These are phyloP conservation scores for Candida sojae DNA, from an alignment of 1,139 yeast genomes.

Conservation along the genomic window DNA sequence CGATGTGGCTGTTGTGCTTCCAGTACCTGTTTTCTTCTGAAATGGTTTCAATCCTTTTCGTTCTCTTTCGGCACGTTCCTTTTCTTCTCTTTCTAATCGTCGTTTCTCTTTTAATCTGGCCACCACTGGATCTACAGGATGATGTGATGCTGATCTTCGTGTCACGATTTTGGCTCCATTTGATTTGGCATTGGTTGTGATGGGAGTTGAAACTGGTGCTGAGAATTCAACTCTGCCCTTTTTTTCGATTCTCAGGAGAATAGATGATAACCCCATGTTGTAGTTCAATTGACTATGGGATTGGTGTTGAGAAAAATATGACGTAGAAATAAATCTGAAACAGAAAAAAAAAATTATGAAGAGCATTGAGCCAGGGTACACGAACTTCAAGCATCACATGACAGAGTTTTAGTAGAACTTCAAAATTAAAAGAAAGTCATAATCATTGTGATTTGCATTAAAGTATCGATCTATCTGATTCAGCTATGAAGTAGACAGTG, in stretches of 20 bases:
- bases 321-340: background rate
- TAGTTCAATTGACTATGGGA: background rate
- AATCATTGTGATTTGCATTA: no score
- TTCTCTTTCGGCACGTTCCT: constrained; percentile 32
- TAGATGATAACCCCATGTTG: constrained; percentile 20
- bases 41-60: constrained; percentile 35
- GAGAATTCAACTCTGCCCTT: constrained; percentile 26
- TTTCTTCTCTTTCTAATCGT: constrained; percentile 52
- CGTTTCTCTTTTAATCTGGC: constrained; percentile 66
- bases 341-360: background rate
- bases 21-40: constrained; percentile 11
- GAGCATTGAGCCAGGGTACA: no score
- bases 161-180: background rate
- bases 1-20: constrained; percentile 4
- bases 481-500: no score
- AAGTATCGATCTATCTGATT: no score
- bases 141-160: background rate
- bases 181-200: background rate
- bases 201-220: background rate
- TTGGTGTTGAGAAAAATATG: no score
- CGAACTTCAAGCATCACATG: no score
- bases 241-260: constrained; percentile 31
- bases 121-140: constrained; percentile 52
- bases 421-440: no score
- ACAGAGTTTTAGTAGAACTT: no score